Evolutionary conservation across 139 green algal genomes (phyloP), one percentile per base, ranked within the genome.

Genomic region (Marvania coccoides): DNA sequence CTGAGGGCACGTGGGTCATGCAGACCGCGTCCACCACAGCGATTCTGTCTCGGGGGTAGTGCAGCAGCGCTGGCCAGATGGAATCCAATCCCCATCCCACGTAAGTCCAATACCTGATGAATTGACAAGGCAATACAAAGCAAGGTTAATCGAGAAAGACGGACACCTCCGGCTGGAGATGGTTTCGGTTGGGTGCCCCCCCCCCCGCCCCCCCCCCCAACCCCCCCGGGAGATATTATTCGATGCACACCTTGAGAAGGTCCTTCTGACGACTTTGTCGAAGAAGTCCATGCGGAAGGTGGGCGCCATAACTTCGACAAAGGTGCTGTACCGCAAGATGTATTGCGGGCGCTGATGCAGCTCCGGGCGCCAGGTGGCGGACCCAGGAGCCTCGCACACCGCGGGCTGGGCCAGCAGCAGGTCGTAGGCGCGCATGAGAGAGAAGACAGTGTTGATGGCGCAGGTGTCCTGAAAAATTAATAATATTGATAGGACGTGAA

Each of bases 11-110:
- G 34, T 81, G 73, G 3, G 46, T 58, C 62, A 81, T 69, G 55
- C 73, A 81, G 14, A 73, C 73, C 6, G 63, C 60, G 14, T 81
- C 73, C 13, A 81, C 73, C 29, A 81, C 63, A 0, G 62, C 73
- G 5, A 81, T 56, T 2, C 40, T 58, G 30, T 81, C 70, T 34
- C 55, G 54, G 7, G 73, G 73, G 38, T 75, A 81, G 14, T 68
- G 36, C n/a, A 81, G 47, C 60, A 80, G 31, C 46, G 59, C 67
- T 15, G 73, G 73, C 67, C 67, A 72, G 23, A 58, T 23, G 23
- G 10, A 58, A 47, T 71, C 47, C 64, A 73, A 24, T 2, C 71
- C 71, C 70, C 70, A 71, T 9, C 48, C 48, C 19, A 59, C 48
- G 37, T 28, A 59, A 8, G 48, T 59, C 48, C 48, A 59, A 28